These are phyloP conservation scores for Hamamelis virginiana DNA, from an alignment of 164 flowering plant genomes.

Conservation along the genomic window DNA sequence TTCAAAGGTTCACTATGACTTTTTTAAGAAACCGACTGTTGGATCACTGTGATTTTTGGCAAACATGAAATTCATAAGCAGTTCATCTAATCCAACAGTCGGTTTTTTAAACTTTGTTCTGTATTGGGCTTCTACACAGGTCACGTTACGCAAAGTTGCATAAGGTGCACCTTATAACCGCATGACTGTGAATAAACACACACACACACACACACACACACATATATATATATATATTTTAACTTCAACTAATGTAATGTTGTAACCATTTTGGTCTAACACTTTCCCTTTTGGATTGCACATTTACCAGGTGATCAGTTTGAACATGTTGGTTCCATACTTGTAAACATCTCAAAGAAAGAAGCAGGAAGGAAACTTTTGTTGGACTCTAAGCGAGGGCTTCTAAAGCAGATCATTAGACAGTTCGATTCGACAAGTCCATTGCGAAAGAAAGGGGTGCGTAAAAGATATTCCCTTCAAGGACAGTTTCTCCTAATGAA, in stretches of 20 bases:
- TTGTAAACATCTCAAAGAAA: conserved; percentile 76
- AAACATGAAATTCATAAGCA: too few relatives aligned
- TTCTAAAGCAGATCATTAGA: conserved; percentile 80
- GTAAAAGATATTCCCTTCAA: conserved; percentile 13
- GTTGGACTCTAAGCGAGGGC: conserved; percentile 75
- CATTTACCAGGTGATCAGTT: conserved; percentile 71
- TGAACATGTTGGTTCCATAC: conserved; percentile 90
- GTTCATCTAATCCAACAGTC: too few relatives aligned
- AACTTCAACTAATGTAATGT: not conserved
- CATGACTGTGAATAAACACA: too few relatives aligned
- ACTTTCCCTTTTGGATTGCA: conserved; percentile 9
- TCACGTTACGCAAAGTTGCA: too few relatives aligned
- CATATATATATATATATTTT: too few relatives aligned
- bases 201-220: too few relatives aligned
- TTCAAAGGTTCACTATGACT: too few relatives aligned
- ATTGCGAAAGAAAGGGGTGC: conserved; percentile 87
- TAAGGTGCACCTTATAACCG: too few relatives aligned
- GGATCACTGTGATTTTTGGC: too few relatives aligned
- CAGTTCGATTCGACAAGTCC: conserved; percentile 78
- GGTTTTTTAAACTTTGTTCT: too few relatives aligned
- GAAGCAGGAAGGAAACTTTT: conserved; percentile 74
- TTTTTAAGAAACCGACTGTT: too few relatives aligned
- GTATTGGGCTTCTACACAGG: too few relatives aligned
- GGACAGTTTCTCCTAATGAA: not conserved
- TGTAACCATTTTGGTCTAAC: not conserved